Evolutionary conservation across 345 rosid genomes (phyloP).

Genomic region (Euphorbia peplus): DNA sequence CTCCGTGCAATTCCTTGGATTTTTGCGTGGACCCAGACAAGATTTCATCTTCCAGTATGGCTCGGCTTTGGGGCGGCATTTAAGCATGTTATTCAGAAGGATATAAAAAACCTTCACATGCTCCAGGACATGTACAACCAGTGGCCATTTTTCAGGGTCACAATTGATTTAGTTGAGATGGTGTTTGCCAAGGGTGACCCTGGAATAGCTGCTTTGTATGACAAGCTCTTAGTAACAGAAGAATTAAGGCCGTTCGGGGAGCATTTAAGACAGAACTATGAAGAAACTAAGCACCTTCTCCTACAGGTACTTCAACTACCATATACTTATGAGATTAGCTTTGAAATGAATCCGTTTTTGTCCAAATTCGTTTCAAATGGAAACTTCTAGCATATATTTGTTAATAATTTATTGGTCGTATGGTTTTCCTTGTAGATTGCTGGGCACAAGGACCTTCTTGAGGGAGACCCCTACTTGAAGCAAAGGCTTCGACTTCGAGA

Average conservation of each 20-base stretch:
- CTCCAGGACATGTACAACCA: slow-evolving; percentile 79
- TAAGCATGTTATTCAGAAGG: slow-evolving; percentile 63
- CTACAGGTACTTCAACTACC: slow-evolving; percentile 58
- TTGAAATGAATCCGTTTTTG: not conserved
- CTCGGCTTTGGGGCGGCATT: slow-evolving; percentile 93
- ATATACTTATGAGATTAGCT: not conserved
- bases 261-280: slow-evolving; percentile 57
- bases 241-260: slow-evolving; percentile 80
- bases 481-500: slow-evolving; percentile 92
- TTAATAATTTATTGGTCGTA: not conserved
- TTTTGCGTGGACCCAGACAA: slow-evolving; percentile 95
- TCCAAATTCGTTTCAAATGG: not conserved
- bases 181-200: slow-evolving; percentile 98
- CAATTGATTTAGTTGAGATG: slow-evolving; percentile 94
- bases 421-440: slow-evolving; percentile 54
- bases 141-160: slow-evolving; percentile 96
- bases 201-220: slow-evolving; percentile 76
- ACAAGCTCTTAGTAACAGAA: slow-evolving; percentile 75
- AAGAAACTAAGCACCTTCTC: slow-evolving; percentile 81
- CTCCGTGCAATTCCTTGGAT: slow-evolving; percentile 99
- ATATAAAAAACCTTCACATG: slow-evolving; percentile 65
- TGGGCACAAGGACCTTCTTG: slow-evolving; percentile 91
- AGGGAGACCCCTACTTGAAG: slow-evolving; percentile 92
- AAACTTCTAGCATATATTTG: not conserved
- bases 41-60: slow-evolving; percentile 98